These are phyloP conservation scores for Trichoderma sp. DNA, from an alignment of 2,329 filamentous ascomycete genomes.

Conservation along the genomic window DNA sequence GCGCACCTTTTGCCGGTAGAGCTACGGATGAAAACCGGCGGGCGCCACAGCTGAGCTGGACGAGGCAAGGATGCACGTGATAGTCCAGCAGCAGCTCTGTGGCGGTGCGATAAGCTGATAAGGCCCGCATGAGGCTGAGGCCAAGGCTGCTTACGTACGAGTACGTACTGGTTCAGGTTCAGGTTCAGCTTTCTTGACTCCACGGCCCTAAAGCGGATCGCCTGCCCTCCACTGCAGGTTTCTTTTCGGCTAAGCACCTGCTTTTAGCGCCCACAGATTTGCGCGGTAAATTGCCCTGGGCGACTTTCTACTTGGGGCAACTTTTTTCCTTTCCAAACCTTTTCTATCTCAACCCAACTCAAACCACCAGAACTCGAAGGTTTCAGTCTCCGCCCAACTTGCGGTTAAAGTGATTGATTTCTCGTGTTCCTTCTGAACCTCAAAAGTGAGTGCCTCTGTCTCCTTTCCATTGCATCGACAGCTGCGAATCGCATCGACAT, in stretches of 20 bases:
- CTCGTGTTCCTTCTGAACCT: conserved; percentile 68
- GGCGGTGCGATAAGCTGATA: conserved; percentile 19
- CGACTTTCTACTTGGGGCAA: conserved; percentile 34
- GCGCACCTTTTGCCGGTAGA: conserved; percentile 21
- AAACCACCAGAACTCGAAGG: conserved; percentile 77
- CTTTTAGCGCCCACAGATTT: conserved; percentile 41
- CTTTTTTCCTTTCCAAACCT: conserved; percentile 36
- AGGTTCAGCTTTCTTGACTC: background rate
- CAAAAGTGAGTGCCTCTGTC: conserved; percentile 18
- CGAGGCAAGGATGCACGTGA: conserved; percentile 16
- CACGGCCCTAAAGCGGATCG: conserved; percentile 33
- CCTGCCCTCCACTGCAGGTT: background rate
- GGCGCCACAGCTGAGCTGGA: conserved; percentile 7
- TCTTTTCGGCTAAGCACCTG: conserved; percentile 35
- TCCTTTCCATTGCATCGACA: background rate
- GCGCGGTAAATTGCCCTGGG: conserved; percentile 35
- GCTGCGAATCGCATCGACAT: background rate
- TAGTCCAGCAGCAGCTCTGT: background rate
- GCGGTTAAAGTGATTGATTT: conserved; percentile 99
- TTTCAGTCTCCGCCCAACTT: conserved; percentile 96
- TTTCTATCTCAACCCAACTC: conserved; percentile 10
- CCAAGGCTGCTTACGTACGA: too few species aligned
- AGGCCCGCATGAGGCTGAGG: conserved; percentile 6
- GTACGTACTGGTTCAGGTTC: too few species aligned
- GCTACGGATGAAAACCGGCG: conserved; percentile 19